phyloP scores from a whole-genome alignment of 306 rosid species.

The Quercus robur region DNA sequence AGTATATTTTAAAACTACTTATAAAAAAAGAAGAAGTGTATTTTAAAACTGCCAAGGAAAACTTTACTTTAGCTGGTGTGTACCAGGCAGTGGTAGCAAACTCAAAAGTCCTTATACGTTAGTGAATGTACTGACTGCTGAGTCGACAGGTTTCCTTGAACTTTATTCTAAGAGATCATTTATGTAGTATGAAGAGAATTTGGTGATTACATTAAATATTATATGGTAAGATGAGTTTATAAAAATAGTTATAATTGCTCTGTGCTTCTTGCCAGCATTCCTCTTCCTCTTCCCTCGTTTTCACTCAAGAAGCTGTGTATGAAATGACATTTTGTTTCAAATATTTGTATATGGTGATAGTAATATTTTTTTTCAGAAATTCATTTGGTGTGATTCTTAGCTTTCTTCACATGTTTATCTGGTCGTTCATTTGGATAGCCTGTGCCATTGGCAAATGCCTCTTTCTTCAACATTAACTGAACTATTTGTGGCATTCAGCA shows the following conservation, averaged over 20 bases:
- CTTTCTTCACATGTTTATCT: not conserved
- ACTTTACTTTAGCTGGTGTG: not conserved
- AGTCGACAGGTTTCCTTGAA: not conserved
- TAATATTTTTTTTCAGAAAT: not conserved
- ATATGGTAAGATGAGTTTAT: not conserved
- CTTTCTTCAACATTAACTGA: not conserved
- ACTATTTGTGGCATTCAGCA: constrained; percentile 6
- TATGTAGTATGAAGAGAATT: not conserved
- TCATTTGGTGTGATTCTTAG: no score
- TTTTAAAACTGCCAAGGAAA: not conserved
- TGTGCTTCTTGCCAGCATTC: not conserved
- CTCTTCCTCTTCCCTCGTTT: not conserved
- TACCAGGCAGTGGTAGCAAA: not conserved
- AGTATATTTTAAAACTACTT: no score
- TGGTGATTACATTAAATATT: not conserved
- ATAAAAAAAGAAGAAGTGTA: not conserved
- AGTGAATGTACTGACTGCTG: not conserved
- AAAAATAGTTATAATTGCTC: not conserved
- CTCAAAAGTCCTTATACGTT: not conserved
- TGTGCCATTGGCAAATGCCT: not conserved
- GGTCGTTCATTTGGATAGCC: not conserved
- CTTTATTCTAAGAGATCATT: not conserved
- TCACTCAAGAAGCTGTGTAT: not conserved
- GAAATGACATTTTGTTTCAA: not conserved
- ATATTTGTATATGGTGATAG: not conserved